These are phyloP conservation scores for Malus hybrid DNA, from an alignment of 331 rosid species.

Conservation along the genomic window DNA sequence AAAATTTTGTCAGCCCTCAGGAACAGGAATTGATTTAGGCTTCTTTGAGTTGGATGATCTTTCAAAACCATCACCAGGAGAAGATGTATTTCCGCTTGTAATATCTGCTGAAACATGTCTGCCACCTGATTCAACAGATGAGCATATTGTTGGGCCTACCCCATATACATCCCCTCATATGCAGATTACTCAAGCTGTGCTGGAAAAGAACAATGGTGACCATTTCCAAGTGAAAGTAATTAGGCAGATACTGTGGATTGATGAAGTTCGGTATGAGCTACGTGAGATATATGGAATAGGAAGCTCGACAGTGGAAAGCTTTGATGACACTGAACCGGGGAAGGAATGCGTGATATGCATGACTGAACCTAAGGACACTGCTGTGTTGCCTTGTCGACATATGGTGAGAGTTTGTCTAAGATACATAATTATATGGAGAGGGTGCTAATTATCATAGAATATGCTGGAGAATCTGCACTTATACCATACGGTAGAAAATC, in stretches of 20 bases:
- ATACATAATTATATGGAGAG: slow-evolving; percentile 6
- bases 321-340: slow-evolving; percentile 54
- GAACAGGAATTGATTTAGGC: slow-evolving; percentile 86
- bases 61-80: slow-evolving; percentile 68
- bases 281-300: slow-evolving; percentile 79
- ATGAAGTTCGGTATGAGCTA: slow-evolving; percentile 70
- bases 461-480: slow-evolving; percentile 1
- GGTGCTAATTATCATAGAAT: background rate
- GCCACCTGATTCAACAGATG: slow-evolving; percentile 30
- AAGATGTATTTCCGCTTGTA: slow-evolving; percentile 71
- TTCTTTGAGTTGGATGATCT: slow-evolving; percentile 83
- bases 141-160: slow-evolving; percentile 25
- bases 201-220: slow-evolving; percentile 45
- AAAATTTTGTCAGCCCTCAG: slow-evolving; percentile 66
- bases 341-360: slow-evolving; percentile 90
- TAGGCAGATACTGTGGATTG: slow-evolving; percentile 74
- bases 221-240: slow-evolving; percentile 66
- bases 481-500: background rate
- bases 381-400: slow-evolving; percentile 85
- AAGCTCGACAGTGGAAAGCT: slow-evolving; percentile 46
- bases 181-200: slow-evolving; percentile 80
- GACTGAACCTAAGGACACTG: slow-evolving; percentile 87
- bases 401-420: slow-evolving; percentile 54
- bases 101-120: slow-evolving; percentile 65
- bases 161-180: slow-evolving; percentile 37